Evolutionary conservation across 768 basidiomycete genomes (phyloP), one percentile per base, ranked within the genome.

Genomic region (Collybia sordida): DNA sequence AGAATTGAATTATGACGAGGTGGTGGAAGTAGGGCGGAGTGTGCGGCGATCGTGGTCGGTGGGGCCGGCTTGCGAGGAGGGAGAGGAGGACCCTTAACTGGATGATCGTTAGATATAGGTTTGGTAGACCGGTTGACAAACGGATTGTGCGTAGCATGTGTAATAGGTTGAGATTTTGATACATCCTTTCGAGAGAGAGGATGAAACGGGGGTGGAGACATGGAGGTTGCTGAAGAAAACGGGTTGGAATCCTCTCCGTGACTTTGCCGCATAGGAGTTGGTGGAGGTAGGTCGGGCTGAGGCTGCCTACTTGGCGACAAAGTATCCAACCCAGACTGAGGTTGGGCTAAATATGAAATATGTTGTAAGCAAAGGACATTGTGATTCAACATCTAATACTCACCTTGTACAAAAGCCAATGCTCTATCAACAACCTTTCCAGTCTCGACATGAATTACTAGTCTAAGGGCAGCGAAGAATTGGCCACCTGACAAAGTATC

Each of bases 341-440:
- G 54, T 24, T 50, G 63, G 4, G 50, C 50, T 46, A 24, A n/a
- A 37, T n/a, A 36, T 17, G 21, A 17, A 21, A 24, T n/a, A 15
- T 14, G 24, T 8, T 4, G 44, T 24, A 21, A 25, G 17, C 8
- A 12, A 6, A 3, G 42, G 11, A 7, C 22, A 27, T 21, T 18
- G n/a, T 3, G 9, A 27, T 11, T 14, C 9, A 4, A 11, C 14
- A 14, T 14, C 31, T 9, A 27, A 31, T 5, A 67, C 80, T 51
- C 56, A 88, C 90, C 83, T 73, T 92, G 90, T 1, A 86, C 77
- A 55, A 92, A 92, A 0, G 85, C 88, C 23, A 91, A 74, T 6
- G 72, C 71, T 38, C 82, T 70, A 51, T 91, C 88, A 1, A 88
- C 65, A 6, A 80, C 75, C 50, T 78, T 81, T 9, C 88, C 87